phyloP scores from a whole-genome alignment of 176 grass and related monocot genomes.

The Triticum timopheevii region DNA sequence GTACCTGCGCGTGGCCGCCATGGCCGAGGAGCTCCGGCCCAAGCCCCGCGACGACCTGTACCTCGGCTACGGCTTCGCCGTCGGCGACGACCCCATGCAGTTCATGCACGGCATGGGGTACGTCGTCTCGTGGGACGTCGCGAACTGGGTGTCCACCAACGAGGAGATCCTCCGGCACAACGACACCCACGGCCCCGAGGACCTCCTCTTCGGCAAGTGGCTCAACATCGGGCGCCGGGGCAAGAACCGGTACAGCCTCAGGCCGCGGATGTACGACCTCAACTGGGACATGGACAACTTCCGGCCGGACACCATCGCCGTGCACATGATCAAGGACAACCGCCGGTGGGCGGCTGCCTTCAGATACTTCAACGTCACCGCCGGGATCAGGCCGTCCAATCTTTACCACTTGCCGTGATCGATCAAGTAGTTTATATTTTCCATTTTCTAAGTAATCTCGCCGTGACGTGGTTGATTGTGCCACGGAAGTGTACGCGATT shows the following conservation, averaged over 20 bases:
- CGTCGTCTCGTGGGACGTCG: slow-evolving; percentile 70
- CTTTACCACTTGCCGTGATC: slow-evolving; percentile 40
- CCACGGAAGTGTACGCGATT: not conserved
- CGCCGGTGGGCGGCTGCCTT: slow-evolving; percentile 55
- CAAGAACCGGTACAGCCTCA: slow-evolving; percentile 53
- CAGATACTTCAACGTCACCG: slow-evolving; percentile 72
- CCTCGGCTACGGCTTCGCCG: slow-evolving; percentile 53
- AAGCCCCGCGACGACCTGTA: slow-evolving; percentile 65
- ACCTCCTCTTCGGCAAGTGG: slow-evolving; percentile 66
- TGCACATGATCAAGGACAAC: slow-evolving; percentile 81
- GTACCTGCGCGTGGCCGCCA: slow-evolving; percentile 43
- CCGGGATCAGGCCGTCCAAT: slow-evolving; percentile 19
- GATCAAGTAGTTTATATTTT: not conserved
- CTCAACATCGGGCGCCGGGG: slow-evolving; percentile 48
- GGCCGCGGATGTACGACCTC: slow-evolving; percentile 73
- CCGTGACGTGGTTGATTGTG: not conserved
- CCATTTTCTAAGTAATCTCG: not conserved
- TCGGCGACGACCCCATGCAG: slow-evolving; percentile 51
- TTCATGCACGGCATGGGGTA: slow-evolving; percentile 98
- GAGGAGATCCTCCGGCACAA: slow-evolving; percentile 40
- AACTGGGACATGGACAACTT: slow-evolving; percentile 49
- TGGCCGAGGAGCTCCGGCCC: slow-evolving; percentile 34
- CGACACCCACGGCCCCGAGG: slow-evolving; percentile 66
- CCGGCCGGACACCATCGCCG: slow-evolving; percentile 61
- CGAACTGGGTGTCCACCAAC: slow-evolving; percentile 47